These are phyloP conservation scores for Rosa chinensis DNA, from an alignment of 306 rosid species.

Conservation along the genomic window DNA sequence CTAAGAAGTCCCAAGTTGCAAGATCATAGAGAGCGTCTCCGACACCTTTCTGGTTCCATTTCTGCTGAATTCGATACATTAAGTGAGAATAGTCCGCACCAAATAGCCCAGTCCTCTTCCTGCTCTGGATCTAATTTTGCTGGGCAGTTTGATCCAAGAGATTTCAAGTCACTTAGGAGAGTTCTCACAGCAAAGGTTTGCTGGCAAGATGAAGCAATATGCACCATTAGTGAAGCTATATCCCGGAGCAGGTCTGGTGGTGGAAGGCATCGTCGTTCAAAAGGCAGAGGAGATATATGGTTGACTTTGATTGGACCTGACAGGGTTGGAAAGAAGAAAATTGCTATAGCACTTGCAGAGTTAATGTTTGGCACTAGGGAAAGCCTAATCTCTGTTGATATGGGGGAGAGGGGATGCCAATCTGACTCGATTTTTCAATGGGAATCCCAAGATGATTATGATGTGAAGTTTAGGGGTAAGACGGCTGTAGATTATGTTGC, in stretches of 20 bases:
- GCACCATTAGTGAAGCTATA: conserved; percentile 48
- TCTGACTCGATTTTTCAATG: conserved; percentile 43
- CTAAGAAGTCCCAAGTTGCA: conserved; percentile 41
- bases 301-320: conserved; percentile 82
- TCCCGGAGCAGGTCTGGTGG: conserved; percentile 46
- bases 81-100: conserved; percentile 37
- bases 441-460: conserved; percentile 38
- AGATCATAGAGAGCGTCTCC: conserved; percentile 37
- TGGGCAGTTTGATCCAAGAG: conserved; percentile 45
- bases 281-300: conserved; percentile 69
- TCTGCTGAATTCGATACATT: conserved; percentile 47
- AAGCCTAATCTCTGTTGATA: conserved; percentile 61
- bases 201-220: conserved; percentile 83
- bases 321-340: conserved; percentile 71
- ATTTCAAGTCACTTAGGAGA: conserved; percentile 60
- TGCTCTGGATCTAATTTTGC: conserved; percentile 42
- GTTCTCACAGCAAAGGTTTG: conserved; percentile 59
- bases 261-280: conserved; percentile 45
- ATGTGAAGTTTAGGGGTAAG: conserved; percentile 63
- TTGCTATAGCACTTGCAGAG: conserved; percentile 72
- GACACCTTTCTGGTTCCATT: conserved; percentile 51
- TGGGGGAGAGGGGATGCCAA: conserved; percentile 42
- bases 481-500: conserved; percentile 67
- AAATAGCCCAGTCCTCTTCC: conserved; percentile 42
- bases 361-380: conserved; percentile 50